These are phyloP conservation scores for Pleurotus pulmonarius DNA, from an alignment of 768 basidiomycete genomes.

Conservation along the genomic window DNA sequence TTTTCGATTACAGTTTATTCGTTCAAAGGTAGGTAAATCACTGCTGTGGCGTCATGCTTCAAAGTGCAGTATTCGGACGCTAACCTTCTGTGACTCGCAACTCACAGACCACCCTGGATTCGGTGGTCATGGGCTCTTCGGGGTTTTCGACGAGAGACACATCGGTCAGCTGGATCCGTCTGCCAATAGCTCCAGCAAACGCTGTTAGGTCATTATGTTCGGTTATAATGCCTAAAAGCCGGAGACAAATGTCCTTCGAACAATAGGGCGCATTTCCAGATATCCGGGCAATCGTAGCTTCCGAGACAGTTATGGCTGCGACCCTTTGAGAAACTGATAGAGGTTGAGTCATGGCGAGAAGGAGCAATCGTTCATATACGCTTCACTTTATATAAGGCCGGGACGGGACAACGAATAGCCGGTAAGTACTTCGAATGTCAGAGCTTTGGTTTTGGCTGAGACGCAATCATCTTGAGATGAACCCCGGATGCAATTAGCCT, in stretches of 20 bases:
- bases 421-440: not conserved
- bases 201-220: not conserved
- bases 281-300: not conserved
- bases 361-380: not conserved
- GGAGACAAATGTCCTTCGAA: not conserved
- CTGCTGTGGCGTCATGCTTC: not conserved
- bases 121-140: slow-evolving; percentile 30
- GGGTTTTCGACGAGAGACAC: slow-evolving; percentile 33
- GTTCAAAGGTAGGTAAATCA: not conserved
- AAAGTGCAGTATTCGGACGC: not conserved
- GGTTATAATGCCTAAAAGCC: not conserved
- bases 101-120: slow-evolving; percentile 37
- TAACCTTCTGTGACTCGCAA: slow-evolving; percentile 42
- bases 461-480: slow-evolving; percentile 37
- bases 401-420: not conserved
- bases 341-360: not conserved
- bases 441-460: slow-evolving; percentile 12
- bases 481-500: slow-evolving; percentile 40
- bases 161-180: slow-evolving; percentile 20
- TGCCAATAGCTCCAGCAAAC: not conserved
- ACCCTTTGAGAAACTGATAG: not conserved
- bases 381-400: not conserved
- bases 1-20: not conserved
- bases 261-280: not conserved
- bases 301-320: not conserved